These are phyloP conservation scores for Tetratostichococcus sp. DNA, from an alignment of 139 green algal genomes.

Conservation along the genomic window DNA sequence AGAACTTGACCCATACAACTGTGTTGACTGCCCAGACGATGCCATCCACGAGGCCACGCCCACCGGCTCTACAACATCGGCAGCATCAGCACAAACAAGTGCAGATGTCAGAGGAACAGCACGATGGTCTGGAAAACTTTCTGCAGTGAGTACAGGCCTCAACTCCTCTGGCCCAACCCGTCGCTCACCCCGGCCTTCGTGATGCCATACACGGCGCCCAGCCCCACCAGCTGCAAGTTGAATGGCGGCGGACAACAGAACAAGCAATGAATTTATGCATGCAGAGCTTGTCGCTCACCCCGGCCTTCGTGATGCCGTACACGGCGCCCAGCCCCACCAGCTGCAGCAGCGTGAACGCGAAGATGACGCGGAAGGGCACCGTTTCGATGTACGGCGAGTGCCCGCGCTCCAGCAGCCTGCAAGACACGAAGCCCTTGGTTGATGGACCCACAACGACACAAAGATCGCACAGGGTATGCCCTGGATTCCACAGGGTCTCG, in stretches of 20 bases:
- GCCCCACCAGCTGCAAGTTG: slow-evolving; percentile 23
- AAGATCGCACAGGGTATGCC: too few species aligned
- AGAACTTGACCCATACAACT: too few species aligned
- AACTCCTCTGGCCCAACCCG: too few species aligned
- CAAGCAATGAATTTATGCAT: not conserved
- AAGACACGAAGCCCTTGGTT: not conserved
- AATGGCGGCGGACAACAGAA: not conserved
- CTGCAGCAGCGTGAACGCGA: slow-evolving; percentile 72
- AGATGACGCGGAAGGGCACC: slow-evolving; percentile 53
- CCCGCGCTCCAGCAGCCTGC: slow-evolving; percentile 35
- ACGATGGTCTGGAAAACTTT: too few species aligned
- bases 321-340: slow-evolving; percentile 33
- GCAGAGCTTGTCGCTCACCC: slow-evolving; percentile 5
- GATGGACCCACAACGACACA: too few species aligned
- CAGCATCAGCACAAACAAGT: too few species aligned
- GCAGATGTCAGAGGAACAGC: too few species aligned
- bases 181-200: slow-evolving; percentile 46
- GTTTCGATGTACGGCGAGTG: slow-evolving; percentile 65
- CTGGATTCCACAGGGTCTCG: too few species aligned
- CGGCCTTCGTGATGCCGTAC: slow-evolving; percentile 59
- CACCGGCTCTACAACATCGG: too few species aligned
- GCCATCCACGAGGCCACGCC: too few species aligned
- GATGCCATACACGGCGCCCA: slow-evolving; percentile 46
- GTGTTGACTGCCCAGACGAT: too few species aligned
- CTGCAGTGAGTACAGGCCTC: too few species aligned